Evolutionary conservation across 2,329 filamentous ascomycete genomes (phyloP).

Genomic region (Exophiala oligosperma): DNA sequence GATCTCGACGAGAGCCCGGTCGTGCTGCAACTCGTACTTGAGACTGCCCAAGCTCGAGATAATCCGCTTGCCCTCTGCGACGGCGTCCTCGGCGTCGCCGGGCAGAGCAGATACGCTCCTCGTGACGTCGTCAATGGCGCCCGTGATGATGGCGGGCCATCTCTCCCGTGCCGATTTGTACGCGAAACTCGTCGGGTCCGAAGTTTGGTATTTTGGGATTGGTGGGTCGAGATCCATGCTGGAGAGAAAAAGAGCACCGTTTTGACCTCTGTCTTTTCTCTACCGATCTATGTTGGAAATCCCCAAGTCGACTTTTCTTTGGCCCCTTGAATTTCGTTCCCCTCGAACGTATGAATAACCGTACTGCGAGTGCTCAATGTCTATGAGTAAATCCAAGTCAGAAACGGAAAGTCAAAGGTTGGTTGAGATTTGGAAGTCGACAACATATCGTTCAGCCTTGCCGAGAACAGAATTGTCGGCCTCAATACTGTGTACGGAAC

Average conservation of each 20-base stretch:
- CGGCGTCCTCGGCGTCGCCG: conserved; percentile 60
- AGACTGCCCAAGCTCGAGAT: conserved; percentile 74
- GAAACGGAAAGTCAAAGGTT: background rate
- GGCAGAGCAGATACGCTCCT: conserved; percentile 54
- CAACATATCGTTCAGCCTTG: conserved; percentile 4
- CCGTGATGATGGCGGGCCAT: conserved; percentile 93
- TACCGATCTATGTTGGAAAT: too few relatives aligned
- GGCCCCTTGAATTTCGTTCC: too few relatives aligned
- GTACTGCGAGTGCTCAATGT: background rate
- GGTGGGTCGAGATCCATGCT: conserved; percentile 74
- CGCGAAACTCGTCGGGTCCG: conserved; percentile 83
- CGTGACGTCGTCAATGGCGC: conserved; percentile 93
- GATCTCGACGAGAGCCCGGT: conserved; percentile 67
- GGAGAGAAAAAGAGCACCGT: conserved; percentile 3
- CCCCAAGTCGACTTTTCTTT: too few relatives aligned
- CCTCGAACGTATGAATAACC: too few relatives aligned
- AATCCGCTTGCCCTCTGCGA: conserved; percentile 81
- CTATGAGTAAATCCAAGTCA: background rate
- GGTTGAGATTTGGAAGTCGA: too few relatives aligned
- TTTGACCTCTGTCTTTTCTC: background rate
- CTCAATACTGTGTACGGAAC: background rate
- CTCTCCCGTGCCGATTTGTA: conserved; percentile 79
- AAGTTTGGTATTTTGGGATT: conserved; percentile 66
- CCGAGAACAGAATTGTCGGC: conserved; percentile 1
- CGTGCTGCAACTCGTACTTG: conserved; percentile 94